These are phyloP conservation scores for Butyriboletus appendiculatus DNA, from an alignment of 1,284 basidiomycete species.

Conservation along the genomic window DNA sequence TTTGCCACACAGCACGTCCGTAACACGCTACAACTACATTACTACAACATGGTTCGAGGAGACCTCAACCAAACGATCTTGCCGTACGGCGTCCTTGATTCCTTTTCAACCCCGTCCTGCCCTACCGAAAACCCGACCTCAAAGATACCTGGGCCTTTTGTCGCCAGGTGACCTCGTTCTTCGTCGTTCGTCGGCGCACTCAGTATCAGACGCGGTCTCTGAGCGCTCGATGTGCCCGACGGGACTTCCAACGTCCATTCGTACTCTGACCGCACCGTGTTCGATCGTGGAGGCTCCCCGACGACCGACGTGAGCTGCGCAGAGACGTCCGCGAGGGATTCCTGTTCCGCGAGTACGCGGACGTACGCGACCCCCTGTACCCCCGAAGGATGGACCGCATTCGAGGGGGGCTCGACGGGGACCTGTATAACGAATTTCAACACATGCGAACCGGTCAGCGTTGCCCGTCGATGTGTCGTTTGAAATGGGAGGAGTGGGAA, in stretches of 20 bases:
- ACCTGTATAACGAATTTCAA: conserved; percentile 38
- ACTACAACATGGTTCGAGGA: not conserved
- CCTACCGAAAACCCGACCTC: conserved; percentile 52
- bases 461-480: too few relatives aligned
- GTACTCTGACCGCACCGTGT: conserved; percentile 4
- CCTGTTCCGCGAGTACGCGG: conserved; percentile 38
- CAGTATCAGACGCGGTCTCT: conserved; percentile 39
- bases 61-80: conserved; percentile 42
- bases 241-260: conserved; percentile 43
- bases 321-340: conserved; percentile 32
- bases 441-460: too few relatives aligned
- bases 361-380: conserved; percentile 50
- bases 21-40: not conserved
- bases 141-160: conserved; percentile 42
- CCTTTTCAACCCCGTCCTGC: conserved; percentile 28
- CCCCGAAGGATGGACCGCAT: conserved; percentile 48
- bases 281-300: conserved; percentile 40
- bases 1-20: not conserved
- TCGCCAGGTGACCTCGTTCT: conserved; percentile 39
- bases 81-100: conserved; percentile 44
- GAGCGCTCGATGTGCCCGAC: not conserved
- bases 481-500: not conserved
- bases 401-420: conserved; percentile 44
- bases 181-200: conserved; percentile 36
- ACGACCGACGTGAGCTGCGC: conserved; percentile 47